Evolutionary conservation across 257 asterid genomes (phyloP).

Genomic region (Scutellaria baicalensis): DNA sequence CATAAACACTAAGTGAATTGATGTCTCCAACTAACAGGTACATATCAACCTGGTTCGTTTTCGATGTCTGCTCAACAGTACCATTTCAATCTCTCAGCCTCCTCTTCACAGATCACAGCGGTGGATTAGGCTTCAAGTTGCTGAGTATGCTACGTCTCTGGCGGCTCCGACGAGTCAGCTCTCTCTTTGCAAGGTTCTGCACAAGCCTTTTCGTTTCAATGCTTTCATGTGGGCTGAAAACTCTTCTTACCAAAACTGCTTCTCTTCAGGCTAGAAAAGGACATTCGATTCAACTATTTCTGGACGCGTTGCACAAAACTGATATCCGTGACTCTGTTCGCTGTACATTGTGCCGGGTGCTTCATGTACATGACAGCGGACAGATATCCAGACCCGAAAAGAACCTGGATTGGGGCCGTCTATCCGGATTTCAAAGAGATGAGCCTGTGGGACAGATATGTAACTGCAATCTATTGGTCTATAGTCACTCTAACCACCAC

Average conservation of each 20-base stretch:
- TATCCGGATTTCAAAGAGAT: slow-evolving; percentile 50
- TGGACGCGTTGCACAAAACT: slow-evolving; percentile 88
- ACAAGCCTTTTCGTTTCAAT: background rate
- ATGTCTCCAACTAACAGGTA: slow-evolving; percentile 43
- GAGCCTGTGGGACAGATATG: slow-evolving; percentile 67
- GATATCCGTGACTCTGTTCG: slow-evolving; percentile 71
- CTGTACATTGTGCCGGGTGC: slow-evolving; percentile 81
- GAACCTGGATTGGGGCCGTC: slow-evolving; percentile 83
- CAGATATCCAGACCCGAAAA: slow-evolving; percentile 55
- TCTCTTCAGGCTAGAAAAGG: slow-evolving; percentile 74
- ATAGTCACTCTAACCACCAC: slow-evolving; percentile 84
- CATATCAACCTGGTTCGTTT: slow-evolving; percentile 71
- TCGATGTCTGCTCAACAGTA: slow-evolving; percentile 74
- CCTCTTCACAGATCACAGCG: slow-evolving; percentile 62
- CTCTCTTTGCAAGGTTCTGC: slow-evolving; percentile 66
- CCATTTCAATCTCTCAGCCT: slow-evolving; percentile 66
- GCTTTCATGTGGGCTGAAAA: background rate
- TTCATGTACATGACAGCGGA: slow-evolving; percentile 72
- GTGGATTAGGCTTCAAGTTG: slow-evolving; percentile 57
- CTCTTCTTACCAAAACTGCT: slow-evolving; percentile 9
- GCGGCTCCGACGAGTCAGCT: slow-evolving; percentile 94
- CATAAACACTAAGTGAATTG: background rate
- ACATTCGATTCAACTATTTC: slow-evolving; percentile 85
- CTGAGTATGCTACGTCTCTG: slow-evolving; percentile 90
- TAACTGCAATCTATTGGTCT: slow-evolving; percentile 78